Evolutionary conservation across 2,329 filamentous ascomycete species (phyloP), one percentile per base, ranked within the genome.

Genomic region (Paecilomyces sp.): DNA sequence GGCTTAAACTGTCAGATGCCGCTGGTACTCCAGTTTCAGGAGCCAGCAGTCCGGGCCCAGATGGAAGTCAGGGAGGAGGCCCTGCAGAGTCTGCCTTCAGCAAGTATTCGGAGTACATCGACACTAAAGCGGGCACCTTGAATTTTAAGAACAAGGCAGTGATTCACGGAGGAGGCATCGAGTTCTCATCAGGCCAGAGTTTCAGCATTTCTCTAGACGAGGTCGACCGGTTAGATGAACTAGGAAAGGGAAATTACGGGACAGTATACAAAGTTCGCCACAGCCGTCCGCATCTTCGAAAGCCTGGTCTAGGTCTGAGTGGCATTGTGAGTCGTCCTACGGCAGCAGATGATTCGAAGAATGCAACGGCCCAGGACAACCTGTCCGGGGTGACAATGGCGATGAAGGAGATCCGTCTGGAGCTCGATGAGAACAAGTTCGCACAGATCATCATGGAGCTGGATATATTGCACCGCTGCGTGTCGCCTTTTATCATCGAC

Each of bases 181-280:
- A 97, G 70, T 99, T 99, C 71, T 88, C 89, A 25, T 92, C 89
- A 60, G 94, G 94, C 2, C 89, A 88, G 58, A 91, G 87, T 18
- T 97, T 99, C 75, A 91, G 84, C 69, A 97, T 99, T 70, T 97
- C 93, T 3, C 81, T 99, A 51, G 93, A 99, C 70, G 93, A 99
- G 74, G 90, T 99, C 5, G 91, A 97, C 68, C 93, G 91, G 1
- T 73, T 97, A 60, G 91, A 93, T 62, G 94, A 99, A 78, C 80
- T 99, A 12, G 94, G 94, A 54, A 99, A 97, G 76, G 94, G 94
- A 50, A 99, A 99, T 73, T 99, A 99, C 69, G 94, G 94, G 61
- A 97, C 93, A 1, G 94, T 99, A 3, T 97, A 96, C 82, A 97
- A 94, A 75, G 94, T 97, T 60, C 86, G 88, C 67, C 94, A 99